Conservation (phyloP, 2,329 filamentous ascomycete genomes). For the Aschersonia sp. region DNA sequence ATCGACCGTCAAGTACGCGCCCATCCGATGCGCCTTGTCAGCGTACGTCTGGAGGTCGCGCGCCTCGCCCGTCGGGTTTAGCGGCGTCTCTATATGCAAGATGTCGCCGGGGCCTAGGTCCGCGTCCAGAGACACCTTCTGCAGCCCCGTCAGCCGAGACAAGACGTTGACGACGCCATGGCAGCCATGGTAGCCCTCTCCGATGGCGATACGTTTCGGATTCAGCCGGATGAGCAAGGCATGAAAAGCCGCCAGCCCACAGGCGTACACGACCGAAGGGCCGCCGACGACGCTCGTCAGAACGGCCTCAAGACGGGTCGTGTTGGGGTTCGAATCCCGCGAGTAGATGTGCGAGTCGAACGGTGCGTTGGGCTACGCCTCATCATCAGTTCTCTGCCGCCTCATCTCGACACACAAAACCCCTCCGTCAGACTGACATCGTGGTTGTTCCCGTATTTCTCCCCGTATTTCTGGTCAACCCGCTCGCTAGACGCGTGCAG, state of each 20-base stretch:
- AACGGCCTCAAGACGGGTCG: constrained; percentile 72
- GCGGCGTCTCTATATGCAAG: constrained; percentile 81
- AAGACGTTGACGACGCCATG: constrained; percentile 70
- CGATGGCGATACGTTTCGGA: constrained; percentile 70
- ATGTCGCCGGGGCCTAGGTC: constrained; percentile 66
- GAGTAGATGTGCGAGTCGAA: constrained; percentile 69
- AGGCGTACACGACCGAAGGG: constrained; percentile 63
- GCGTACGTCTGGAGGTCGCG: constrained; percentile 60
- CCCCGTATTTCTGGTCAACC: constrained; percentile 27
- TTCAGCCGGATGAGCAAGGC: constrained; percentile 74
- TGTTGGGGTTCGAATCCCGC: constrained; percentile 63
- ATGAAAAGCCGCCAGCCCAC: constrained; percentile 79
- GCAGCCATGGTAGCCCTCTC: constrained; percentile 83
- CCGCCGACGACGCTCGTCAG: constrained; percentile 59
- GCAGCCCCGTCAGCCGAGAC: constrained; percentile 59
- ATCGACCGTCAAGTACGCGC: constrained; percentile 72
- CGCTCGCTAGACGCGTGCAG: constrained; percentile 25
- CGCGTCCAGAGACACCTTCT: constrained; percentile 58
- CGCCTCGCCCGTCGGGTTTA: constrained; percentile 81
- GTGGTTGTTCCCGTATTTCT: constrained; percentile 30
- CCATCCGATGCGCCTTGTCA: constrained; percentile 52
- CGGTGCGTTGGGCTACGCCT: constrained; percentile 23
- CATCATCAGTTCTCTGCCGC: background rate
- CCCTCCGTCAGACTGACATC: constrained; percentile 32
- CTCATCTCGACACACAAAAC: background rate